Conservation (phyloP, 2,329 filamentous ascomycete genomes). For the Hymenotorrendiella dingleyae region DNA sequence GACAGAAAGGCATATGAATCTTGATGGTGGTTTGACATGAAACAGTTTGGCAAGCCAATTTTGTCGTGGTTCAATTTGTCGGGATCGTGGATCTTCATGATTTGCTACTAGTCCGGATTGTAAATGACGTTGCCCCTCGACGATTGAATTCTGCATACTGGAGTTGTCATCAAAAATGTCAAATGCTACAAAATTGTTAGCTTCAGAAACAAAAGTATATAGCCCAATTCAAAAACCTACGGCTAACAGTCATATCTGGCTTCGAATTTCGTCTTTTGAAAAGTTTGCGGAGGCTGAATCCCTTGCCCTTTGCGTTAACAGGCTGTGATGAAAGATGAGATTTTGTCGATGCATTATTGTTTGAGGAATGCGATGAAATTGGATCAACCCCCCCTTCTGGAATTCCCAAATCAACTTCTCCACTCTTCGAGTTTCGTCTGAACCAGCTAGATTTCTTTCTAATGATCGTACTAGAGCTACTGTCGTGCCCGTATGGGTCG, state of each 20-base stretch:
- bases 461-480: constrained; percentile 20
- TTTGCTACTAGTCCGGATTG: constrained; percentile 32
- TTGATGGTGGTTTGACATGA: constrained; percentile 76
- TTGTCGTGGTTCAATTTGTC: constrained; percentile 60
- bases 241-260: constrained; percentile 23
- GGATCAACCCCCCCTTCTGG: constrained; percentile 10
- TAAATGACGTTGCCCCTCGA: constrained; percentile 17
- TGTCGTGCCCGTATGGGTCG: constrained; percentile 17
- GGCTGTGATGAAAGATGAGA: constrained; percentile 3
- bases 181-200: constrained; percentile 17
- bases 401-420: constrained; percentile 16
- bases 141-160: constrained; percentile 22
- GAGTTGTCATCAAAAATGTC: constrained; percentile 25
- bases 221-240: constrained; percentile 19
- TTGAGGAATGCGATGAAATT: constrained; percentile 13
- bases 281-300: constrained; percentile 24
- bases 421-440: constrained; percentile 26
- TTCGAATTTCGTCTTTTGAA: constrained; percentile 27
- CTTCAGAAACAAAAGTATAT: not conserved
- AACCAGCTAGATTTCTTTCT: constrained; percentile 30
- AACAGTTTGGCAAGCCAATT: constrained; percentile 89
- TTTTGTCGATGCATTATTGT: constrained; percentile 11
- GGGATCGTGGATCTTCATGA: constrained; percentile 30
- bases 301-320: constrained; percentile 24
- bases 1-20: constrained; percentile 68